Evolutionary conservation across 306 rosid species (phyloP), one percentile per base, ranked within the genome.

Genomic region (Rosa lucieae): DNA sequence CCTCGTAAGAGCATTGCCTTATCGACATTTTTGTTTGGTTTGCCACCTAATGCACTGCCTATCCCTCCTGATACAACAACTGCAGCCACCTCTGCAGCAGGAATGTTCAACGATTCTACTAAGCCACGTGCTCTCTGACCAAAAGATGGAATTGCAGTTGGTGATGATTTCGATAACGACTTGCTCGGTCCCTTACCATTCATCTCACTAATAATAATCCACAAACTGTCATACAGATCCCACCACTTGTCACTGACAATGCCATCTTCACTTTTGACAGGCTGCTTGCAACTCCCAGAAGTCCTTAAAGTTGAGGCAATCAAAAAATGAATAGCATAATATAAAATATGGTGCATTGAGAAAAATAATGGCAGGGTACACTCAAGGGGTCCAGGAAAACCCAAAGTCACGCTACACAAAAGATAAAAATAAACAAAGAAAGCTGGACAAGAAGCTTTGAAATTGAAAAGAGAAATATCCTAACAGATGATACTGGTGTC

Each of bases 21-120:
- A 73, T 95, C 99, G 67, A 87, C 79, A 79, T n/a, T 89, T 87
- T 84, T 91, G 89, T 91, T 95, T 82, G 92, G 89, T 81, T 92
- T 95, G 78, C 94, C 93, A 84, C 86, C 87, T 85, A 95, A 88
- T 58, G 98, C 99, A 83, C 87, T 85, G 86, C 99, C 84, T 72
- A 95, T 91, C 52, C 99, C 99, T 78, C 99, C 98, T 71, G 97
- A 89, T 70, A 95, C 99, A 86, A 95, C 99, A 82, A 88, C 99
- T 63, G 99, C 97, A 83, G 99, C 99, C 86, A 95, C 97, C 89
- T 95, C 99, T 17, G 97, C 99, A 77, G 98, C 99, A 74, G 99
- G 99, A 91, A 92, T 93, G 86, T 95, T 95, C 80, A 95, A 85
- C 46, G 99, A 95, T 87, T 95, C 99, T 59, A 95, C 98, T 78